Evolutionary conservation across 108 stramenopile genomes (phyloP).

Genomic region (Conticribra guillardii): DNA sequence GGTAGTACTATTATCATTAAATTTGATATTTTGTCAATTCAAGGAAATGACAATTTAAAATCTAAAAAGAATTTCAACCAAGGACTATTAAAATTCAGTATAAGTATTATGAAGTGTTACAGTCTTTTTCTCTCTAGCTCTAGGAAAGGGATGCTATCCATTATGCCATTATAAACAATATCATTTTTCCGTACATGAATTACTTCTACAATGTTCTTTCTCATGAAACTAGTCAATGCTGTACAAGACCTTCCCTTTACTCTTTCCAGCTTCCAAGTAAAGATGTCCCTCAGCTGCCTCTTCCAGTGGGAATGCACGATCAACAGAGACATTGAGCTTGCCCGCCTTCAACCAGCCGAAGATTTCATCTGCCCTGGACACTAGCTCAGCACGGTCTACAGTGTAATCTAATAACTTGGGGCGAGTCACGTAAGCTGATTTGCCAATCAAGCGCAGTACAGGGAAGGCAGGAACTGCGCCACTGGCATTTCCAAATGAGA

Average conservation of each 20-base stretch:
- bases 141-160: too few species aligned
- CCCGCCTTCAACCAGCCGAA: slow-evolving; percentile 64
- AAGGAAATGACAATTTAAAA: too few species aligned
- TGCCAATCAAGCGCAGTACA: slow-evolving; percentile 55
- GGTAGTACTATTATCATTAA: too few species aligned
- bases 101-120: too few species aligned
- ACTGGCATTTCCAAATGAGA: slow-evolving; percentile 71
- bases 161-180: too few species aligned
- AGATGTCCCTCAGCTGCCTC: slow-evolving; percentile 59
- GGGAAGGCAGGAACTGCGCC: slow-evolving; percentile 68
- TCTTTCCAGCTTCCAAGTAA: slow-evolving; percentile 59
- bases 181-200: too few species aligned
- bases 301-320: slow-evolving; percentile 55
- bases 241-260: slow-evolving; percentile 64
- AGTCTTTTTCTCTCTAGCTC: too few species aligned
- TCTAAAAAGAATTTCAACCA: too few species aligned
- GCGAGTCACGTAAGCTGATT: slow-evolving; percentile 61
- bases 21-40: too few species aligned
- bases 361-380: slow-evolving; percentile 53
- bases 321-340: slow-evolving; percentile 57
- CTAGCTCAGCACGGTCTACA: slow-evolving; percentile 56
- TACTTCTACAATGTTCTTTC: too few species aligned
- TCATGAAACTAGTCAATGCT: slow-evolving; percentile 37
- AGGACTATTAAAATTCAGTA: too few species aligned
- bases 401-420: slow-evolving; percentile 71